Percentiles rank a stretch among this genome's conserved stretches.
Evolutionary conservation across 2,329 filamentous ascomycete genomes (phyloP).

Genomic region (Thermochaetoides dissita): DNA sequence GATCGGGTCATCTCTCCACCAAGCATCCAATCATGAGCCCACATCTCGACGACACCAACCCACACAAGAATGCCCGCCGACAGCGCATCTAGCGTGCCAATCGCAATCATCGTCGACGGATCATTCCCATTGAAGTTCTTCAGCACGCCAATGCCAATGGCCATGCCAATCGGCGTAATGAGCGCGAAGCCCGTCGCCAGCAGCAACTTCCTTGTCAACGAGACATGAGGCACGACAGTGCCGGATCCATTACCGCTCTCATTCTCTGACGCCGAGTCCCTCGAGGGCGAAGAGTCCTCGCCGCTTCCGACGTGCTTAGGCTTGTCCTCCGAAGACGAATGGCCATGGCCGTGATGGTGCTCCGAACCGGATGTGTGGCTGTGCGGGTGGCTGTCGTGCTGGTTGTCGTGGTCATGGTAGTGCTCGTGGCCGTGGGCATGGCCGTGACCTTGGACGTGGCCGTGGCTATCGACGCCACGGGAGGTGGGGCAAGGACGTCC

Average conservation of each 20-base stretch:
- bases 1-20: conserved; percentile 41
- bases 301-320: not conserved
- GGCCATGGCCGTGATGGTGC: not conserved
- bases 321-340: conserved; percentile 2
- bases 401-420: conserved; percentile 1
- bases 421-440: conserved; percentile 5
- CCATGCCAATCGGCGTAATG: conserved; percentile 67
- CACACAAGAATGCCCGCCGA: conserved; percentile 66
- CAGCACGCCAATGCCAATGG: conserved; percentile 61
- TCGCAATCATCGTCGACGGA: conserved; percentile 50
- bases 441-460: conserved; percentile 2
- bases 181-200: conserved; percentile 53
- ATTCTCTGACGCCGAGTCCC: not conserved
- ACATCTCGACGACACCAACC: conserved; percentile 71
- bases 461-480: conserved; percentile 23
- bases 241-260: conserved; percentile 1
- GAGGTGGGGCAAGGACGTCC: conserved; percentile 42
- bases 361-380: not conserved
- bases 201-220: conserved; percentile 34
- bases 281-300: too few species aligned
- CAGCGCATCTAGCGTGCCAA: conserved; percentile 60
- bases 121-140: conserved; percentile 61
- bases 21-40: conserved; percentile 60
- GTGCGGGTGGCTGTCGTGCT: not conserved
- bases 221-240: conserved; percentile 2